Evolutionary conservation across 352 stramenopile genomes (phyloP), one percentile per base, ranked within the genome.

Genomic region (Achlya hypogyna): DNA sequence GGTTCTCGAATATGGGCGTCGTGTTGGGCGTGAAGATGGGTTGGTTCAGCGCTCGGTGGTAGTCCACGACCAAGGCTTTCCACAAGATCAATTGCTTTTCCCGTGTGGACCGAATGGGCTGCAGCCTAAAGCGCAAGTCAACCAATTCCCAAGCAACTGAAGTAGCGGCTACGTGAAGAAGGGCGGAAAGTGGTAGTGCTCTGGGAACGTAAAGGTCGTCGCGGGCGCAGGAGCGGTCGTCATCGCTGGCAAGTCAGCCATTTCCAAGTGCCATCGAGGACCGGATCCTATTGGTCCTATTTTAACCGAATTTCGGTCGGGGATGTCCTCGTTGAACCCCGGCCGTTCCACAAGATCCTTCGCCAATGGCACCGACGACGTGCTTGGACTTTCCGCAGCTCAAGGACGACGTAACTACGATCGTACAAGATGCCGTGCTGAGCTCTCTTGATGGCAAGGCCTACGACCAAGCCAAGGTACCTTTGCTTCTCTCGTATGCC

Each of bases 71-170:
- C 29, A 93, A 75, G 72, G 91, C 78, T 78, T 91, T 86, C 85
- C 85, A 93, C 35, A 93, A 74, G 62, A 89, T 78, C 65, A 93
- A 77, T 71, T 93, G 85, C 75, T 93, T 93, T 75, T 93, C 85
- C 38, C 85, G 79, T 38, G 85, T 93, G 31, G 78, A 81, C 8
- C 85, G 85, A 68, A 93, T 82, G 38, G 85, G 85, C 67, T 93
- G 85, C 53, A 93, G 72, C 2, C 81, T 89, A 28, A 5, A 27
- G 16, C 29, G 29, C 12, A 47, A 23, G 10, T 28, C 23, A 25
- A 23, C 42, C 31, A 53, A 31, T 27, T 60, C 29, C 27, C 6
- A 25, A n/a, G 27, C 29, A 62, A 47, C 29, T 2, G 43, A 53
- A 4, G 6, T 16, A 8, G 23, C n/a, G 78, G 74, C 68, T 65